phyloP scores from a whole-genome alignment of 768 basidiomycete genomes.

The Termitomyces sp. region DNA sequence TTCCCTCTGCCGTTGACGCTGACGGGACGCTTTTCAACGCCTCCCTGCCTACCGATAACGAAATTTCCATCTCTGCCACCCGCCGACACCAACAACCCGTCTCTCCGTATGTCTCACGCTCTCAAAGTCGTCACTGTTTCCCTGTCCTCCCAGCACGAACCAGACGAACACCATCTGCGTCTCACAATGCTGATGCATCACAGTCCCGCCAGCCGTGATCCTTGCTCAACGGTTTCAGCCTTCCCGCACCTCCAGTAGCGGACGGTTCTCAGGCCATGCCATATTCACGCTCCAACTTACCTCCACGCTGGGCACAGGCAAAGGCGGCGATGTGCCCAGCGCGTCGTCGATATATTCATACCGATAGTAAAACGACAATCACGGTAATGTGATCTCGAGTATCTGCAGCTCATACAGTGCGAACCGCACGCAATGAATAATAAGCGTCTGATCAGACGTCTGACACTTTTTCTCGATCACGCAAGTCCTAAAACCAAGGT shows the following conservation, averaged over 20 bases:
- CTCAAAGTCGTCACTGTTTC: constrained; percentile 28
- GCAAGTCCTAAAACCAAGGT: too few species aligned
- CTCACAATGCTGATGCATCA: constrained; percentile 62
- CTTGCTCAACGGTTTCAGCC: constrained; percentile 58
- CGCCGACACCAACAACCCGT: constrained; percentile 12
- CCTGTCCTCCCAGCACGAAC: constrained; percentile 31
- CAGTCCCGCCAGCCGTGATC: constrained; percentile 61
- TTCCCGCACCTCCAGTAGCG: constrained; percentile 14
- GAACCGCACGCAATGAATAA: too few species aligned
- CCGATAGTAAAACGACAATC: too few species aligned
- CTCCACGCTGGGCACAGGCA: constrained; percentile 43
- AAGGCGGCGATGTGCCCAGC: constrained; percentile 31
- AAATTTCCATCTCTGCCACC: constrained; percentile 16
- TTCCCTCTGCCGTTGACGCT: constrained; percentile 1
- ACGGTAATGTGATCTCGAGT: too few species aligned
- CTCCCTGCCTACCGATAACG: constrained; percentile 30
- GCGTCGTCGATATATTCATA: too few species aligned
- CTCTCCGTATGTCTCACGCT: constrained; percentile 20
- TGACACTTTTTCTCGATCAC: too few species aligned
- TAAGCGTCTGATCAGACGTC: too few species aligned
- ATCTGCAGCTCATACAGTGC: too few species aligned
- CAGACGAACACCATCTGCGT: constrained; percentile 64
- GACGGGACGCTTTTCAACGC: constrained; percentile 15
- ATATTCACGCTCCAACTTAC: constrained; percentile 37
- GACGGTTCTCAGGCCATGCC: constrained; percentile 27